A percentile compares a stretch with the other conserved stretches of the same genome.
Evolutionary conservation across 2,329 filamentous ascomycete genomes (phyloP).

Genomic region (Apiospora aurea): DNA sequence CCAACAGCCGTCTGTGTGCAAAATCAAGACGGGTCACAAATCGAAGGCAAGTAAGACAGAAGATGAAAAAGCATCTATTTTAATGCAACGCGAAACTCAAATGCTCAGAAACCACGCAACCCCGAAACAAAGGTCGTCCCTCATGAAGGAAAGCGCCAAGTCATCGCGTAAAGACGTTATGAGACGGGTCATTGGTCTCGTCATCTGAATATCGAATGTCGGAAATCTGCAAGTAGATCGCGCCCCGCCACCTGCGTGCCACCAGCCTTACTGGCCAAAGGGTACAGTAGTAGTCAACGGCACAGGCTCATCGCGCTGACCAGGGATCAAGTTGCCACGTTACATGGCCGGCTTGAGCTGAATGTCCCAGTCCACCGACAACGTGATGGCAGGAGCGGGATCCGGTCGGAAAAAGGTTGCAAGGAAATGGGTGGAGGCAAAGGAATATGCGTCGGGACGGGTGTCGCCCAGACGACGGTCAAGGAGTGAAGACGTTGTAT

Average conservation of each 20-base stretch:
- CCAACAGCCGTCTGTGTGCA: background rate
- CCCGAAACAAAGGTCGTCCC: conserved; percentile 20
- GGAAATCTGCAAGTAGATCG: conserved; percentile 14
- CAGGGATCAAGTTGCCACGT: background rate
- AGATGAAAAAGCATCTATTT: conserved; percentile 22
- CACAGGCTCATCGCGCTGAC: background rate
- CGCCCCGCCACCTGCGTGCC: conserved; percentile 6
- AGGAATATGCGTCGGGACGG: conserved; percentile 14
- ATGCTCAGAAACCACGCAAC: conserved; percentile 20
- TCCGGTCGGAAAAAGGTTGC: background rate
- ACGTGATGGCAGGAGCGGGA: conserved; percentile 2
- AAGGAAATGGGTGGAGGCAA: conserved; percentile 18
- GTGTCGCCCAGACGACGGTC: background rate
- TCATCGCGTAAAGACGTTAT: conserved; percentile 22
- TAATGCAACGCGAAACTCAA: conserved; percentile 22
- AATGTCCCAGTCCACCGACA: conserved; percentile 1
- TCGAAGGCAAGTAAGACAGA: conserved; percentile 14
- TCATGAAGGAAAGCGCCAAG: conserved; percentile 15
- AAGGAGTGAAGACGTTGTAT: conserved; percentile 15
- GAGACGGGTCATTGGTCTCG: conserved; percentile 18
- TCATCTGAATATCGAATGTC: conserved; percentile 22
- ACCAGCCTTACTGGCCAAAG: conserved; percentile 5
- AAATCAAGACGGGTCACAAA: conserved; percentile 20
- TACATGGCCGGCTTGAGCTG: background rate
- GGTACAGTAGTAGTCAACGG: conserved; percentile 9